These are phyloP conservation scores for Boletus rubropictus DNA, from an alignment of 768 basidiomycete genomes.

Conservation along the genomic window DNA sequence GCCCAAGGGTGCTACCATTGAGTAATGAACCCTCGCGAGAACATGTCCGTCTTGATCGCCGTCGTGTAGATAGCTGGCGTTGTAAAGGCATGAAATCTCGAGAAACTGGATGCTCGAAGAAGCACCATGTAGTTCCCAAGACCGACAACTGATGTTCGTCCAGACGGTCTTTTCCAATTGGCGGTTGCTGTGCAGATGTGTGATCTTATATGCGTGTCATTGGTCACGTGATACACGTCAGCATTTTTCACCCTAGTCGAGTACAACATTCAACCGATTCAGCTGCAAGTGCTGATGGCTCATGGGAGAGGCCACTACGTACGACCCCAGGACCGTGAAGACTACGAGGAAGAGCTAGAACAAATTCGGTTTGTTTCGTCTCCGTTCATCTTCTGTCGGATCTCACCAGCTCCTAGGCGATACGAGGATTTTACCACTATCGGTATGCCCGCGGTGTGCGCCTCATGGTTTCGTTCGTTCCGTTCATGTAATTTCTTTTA, in stretches of 20 bases:
- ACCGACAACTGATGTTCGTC: neutral
- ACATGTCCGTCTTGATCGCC: conserved; percentile 28
- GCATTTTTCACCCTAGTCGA: neutral
- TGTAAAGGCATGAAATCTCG: conserved; percentile 7
- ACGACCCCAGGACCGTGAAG: conserved; percentile 29
- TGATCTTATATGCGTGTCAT: neutral
- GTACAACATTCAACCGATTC: neutral
- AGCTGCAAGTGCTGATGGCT: conserved; percentile 17
- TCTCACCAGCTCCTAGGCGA: conserved; percentile 46
- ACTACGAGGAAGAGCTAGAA: conserved; percentile 62
- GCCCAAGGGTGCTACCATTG: conserved; percentile 10
- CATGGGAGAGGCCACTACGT: conserved; percentile 20
- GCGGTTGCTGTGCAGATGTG: neutral
- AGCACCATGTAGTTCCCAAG: neutral
- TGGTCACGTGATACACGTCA: conserved; percentile 13
- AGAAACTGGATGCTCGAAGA: conserved; percentile 4
- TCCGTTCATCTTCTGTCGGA: neutral
- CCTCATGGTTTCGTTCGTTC: conserved; percentile 11
- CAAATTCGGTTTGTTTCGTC: conserved; percentile 47
- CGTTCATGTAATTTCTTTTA: conserved; percentile 6
- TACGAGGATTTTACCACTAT: conserved; percentile 96
- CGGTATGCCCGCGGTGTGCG: conserved; percentile 45
- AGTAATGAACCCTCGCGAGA: no score
- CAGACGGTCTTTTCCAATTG: neutral
- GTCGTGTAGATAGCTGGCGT: conserved; percentile 4